Percentiles rank a stretch among this genome's conserved stretches.
Conservation (phyloP, 2,329 filamentous ascomycete genomes). For the Dothiorella sarmentorum region DNA sequence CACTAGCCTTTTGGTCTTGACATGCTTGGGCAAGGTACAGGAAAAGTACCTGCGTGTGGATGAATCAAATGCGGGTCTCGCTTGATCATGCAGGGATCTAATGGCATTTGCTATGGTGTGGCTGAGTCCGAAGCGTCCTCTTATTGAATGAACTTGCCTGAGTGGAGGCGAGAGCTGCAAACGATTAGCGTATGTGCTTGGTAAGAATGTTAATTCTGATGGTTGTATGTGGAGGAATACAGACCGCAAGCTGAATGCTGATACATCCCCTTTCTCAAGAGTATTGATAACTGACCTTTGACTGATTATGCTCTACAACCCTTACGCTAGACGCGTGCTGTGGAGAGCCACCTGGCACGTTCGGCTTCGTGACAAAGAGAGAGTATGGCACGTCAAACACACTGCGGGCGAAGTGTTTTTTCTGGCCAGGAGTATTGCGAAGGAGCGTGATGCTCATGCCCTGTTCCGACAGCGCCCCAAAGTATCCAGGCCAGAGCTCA, state of each 20-base stretch:
- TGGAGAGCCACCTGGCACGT: neutral
- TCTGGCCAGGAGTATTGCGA: neutral
- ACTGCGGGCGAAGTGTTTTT: neutral
- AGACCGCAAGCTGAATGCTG: neutral
- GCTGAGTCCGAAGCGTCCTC: too few species aligned
- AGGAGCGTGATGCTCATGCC: constrained; percentile 39
- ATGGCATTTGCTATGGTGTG: neutral
- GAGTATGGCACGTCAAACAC: constrained; percentile 4
- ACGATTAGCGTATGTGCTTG: neutral
- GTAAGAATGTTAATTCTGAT: neutral
- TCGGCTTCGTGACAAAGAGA: neutral
- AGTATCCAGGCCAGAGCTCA: constrained; percentile 39
- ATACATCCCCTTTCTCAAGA: neutral
- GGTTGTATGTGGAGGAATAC: neutral
- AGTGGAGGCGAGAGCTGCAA: neutral
- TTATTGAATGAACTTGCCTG: neutral
- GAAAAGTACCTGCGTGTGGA: neutral
- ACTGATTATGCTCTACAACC: neutral
- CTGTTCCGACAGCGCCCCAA: constrained; percentile 61
- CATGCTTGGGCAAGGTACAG: too few species aligned
- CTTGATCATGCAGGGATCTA: neutral
- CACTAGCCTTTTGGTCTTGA: neutral
- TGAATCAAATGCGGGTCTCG: neutral
- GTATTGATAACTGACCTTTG: neutral
- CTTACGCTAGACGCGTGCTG: too few species aligned